A percentile compares a stretch with the other conserved stretches of the same genome.
Evolutionary conservation across 768 basidiomycete species (phyloP).

Genomic region (Leccinum variicolor): DNA sequence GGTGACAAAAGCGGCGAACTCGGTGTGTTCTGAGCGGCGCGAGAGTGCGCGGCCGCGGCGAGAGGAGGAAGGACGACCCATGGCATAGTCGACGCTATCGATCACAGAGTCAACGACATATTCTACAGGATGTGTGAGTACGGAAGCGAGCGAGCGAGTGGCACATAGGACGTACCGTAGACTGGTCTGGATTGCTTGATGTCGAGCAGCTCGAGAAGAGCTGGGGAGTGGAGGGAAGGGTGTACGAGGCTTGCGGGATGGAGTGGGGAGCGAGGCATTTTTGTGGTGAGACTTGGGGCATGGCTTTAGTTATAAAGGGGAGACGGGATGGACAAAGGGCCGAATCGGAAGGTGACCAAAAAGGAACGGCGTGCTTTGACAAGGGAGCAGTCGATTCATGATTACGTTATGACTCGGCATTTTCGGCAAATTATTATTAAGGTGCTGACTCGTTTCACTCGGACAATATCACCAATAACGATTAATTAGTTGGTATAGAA

Average conservation of each 20-base stretch:
- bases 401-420: conserved; percentile 5
- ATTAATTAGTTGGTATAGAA: not conserved
- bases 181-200: conserved; percentile 57
- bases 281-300: conserved; percentile 8
- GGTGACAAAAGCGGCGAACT: conserved; percentile 63
- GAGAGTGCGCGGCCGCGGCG: conserved; percentile 45
- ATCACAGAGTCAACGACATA: conserved; percentile 65
- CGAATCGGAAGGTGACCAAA: conserved; percentile 33
- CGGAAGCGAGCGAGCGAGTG: not conserved
- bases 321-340: conserved; percentile 28
- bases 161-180: conserved; percentile 50
- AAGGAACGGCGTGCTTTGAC: conserved; percentile 20
- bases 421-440: not conserved
- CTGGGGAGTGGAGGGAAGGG: conserved; percentile 58
- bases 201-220: conserved; percentile 65
- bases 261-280: conserved; percentile 31
- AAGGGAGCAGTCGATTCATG: conserved; percentile 5
- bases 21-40: conserved; percentile 48
- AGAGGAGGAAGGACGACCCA: conserved; percentile 62
- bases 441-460: not conserved
- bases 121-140: conserved; percentile 38
- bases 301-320: conserved; percentile 33
- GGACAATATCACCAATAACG: not conserved
- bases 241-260: conserved; percentile 59
- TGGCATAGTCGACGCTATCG: conserved; percentile 74